A percentile compares a stretch with the other conserved stretches of the same genome.
Conservation (phyloP, 2,329 filamentous ascomycete species). For the Phaeosphaeria sp. region DNA sequence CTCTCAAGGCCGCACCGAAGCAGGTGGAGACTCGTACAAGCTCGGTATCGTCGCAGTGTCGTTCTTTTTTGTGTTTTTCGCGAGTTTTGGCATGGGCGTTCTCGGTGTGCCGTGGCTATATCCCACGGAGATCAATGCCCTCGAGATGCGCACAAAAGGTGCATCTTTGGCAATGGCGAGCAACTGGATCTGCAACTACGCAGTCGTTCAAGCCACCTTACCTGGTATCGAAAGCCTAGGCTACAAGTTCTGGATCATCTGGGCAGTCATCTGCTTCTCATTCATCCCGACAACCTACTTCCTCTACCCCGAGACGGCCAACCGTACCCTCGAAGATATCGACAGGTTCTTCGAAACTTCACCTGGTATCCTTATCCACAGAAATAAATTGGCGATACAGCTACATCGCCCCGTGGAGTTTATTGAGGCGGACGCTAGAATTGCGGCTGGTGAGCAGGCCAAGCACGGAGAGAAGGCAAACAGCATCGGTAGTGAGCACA, state of each 20-base stretch:
- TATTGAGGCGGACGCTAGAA: conserved; percentile 54
- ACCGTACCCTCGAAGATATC: conserved; percentile 57
- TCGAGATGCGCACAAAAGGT: conserved; percentile 46
- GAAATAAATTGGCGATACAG: conserved; percentile 56
- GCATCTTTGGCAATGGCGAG: conserved; percentile 42
- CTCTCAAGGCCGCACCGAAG: conserved; percentile 49
- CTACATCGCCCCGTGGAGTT: conserved; percentile 56
- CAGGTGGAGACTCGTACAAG: conserved; percentile 52
- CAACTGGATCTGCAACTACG: conserved; percentile 45
- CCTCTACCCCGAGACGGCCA: conserved; percentile 61
- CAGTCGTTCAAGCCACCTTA: conserved; percentile 41
- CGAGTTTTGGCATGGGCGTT: conserved; percentile 45
- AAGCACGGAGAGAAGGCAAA: conserved; percentile 10
- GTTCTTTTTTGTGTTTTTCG: conserved; percentile 49
- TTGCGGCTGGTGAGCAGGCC: conserved; percentile 24
- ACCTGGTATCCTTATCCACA: conserved; percentile 53
- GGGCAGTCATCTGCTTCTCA: conserved; percentile 60
- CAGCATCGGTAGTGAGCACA: conserved; percentile 23
- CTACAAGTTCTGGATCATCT: conserved; percentile 63
- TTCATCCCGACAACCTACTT: conserved; percentile 61
- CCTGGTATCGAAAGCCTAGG: conserved; percentile 51
- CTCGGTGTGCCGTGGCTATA: conserved; percentile 46
- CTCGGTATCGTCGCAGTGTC: conserved; percentile 57
- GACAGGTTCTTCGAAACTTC: conserved; percentile 50
- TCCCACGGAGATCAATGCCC: conserved; percentile 43